These are phyloP conservation scores for Pestalotiopsis sp. DNA, from an alignment of 2,329 filamentous ascomycete genomes.

Conservation along the genomic window DNA sequence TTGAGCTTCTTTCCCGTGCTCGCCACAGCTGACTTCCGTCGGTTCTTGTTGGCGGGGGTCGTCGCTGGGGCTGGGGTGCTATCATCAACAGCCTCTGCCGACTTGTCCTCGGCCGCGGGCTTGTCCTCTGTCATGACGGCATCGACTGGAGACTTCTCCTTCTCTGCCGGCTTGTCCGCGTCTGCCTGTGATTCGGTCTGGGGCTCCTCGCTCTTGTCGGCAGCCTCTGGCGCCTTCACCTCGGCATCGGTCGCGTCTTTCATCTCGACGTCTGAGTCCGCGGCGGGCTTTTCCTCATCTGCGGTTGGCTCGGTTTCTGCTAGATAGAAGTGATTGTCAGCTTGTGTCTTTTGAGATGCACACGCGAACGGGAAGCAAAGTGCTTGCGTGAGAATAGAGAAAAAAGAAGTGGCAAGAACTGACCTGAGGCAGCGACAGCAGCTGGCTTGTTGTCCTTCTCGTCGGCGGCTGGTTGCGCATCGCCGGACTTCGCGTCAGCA, in stretches of 20 bases:
- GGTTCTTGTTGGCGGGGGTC: constrained; percentile 42
- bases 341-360: not conserved
- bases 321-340: constrained; percentile 25
- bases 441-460: constrained; percentile 13
- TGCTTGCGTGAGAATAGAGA: not conserved
- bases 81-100: not conserved
- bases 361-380: not conserved
- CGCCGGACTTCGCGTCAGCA: not conserved
- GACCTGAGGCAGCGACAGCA: constrained; percentile 15
- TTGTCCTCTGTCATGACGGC: constrained; percentile 10
- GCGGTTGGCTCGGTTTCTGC: constrained; percentile 24
- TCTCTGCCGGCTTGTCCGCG: constrained; percentile 14
- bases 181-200: constrained; percentile 19
- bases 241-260: constrained; percentile 24
- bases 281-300: constrained; percentile 22
- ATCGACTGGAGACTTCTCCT: not conserved
- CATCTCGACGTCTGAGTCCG: constrained; percentile 32
- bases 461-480: constrained; percentile 16
- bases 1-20: constrained; percentile 79
- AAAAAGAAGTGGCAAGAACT: not conserved
- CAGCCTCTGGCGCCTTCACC: constrained; percentile 22
- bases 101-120: constrained; percentile 11
- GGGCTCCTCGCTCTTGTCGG: not conserved
- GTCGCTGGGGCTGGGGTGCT: constrained; percentile 16
- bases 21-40: constrained; percentile 73